phyloP scores from a whole-genome alignment of 495 filamentous ascomycete species.

The Amorphotheca resinae region DNA sequence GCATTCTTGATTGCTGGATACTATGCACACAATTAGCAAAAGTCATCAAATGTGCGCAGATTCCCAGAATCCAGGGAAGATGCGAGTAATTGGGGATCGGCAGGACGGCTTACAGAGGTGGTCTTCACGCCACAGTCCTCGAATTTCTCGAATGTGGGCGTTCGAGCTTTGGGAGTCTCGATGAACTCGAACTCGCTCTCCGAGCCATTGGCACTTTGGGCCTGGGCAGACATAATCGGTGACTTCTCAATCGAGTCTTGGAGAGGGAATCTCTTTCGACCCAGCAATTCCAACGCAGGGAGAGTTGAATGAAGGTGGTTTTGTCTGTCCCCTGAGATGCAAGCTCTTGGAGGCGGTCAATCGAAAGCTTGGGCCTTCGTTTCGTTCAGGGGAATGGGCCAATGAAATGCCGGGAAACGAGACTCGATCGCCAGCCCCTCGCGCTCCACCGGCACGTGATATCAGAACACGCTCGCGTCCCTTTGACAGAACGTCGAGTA shows the following conservation, averaged over 20 bases:
- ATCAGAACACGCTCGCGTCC: too few relatives aligned
- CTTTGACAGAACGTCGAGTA: too few relatives aligned
- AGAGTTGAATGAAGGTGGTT: too few relatives aligned
- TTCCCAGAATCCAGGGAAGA: not conserved
- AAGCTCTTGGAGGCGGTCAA: too few relatives aligned
- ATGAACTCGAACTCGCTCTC: slow-evolving; percentile 61
- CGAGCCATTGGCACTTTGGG: slow-evolving; percentile 20
- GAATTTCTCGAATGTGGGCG: slow-evolving; percentile 41
- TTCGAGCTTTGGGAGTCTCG: slow-evolving; percentile 56
- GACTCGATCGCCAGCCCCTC: too few relatives aligned
- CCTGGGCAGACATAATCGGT: slow-evolving; percentile 18
- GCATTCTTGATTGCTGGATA: slow-evolving; percentile 69
- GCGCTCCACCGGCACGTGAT: too few relatives aligned
- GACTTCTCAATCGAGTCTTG: slow-evolving; percentile 7
- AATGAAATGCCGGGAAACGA: too few relatives aligned
- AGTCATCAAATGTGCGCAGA: slow-evolving; percentile 7
- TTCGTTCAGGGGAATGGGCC: too few relatives aligned
- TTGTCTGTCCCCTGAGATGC: too few relatives aligned
- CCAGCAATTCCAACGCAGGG: too few relatives aligned
- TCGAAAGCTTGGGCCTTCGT: too few relatives aligned
- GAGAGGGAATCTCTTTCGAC: slow-evolving; percentile 5
- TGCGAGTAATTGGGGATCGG: not conserved
- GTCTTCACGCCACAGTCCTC: slow-evolving; percentile 63
- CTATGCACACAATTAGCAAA: slow-evolving; percentile 33
- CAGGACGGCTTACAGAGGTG: slow-evolving; percentile 45